phyloP scores from a whole-genome alignment of 768 basidiomycete genomes.

The Suillus tomentosus region DNA sequence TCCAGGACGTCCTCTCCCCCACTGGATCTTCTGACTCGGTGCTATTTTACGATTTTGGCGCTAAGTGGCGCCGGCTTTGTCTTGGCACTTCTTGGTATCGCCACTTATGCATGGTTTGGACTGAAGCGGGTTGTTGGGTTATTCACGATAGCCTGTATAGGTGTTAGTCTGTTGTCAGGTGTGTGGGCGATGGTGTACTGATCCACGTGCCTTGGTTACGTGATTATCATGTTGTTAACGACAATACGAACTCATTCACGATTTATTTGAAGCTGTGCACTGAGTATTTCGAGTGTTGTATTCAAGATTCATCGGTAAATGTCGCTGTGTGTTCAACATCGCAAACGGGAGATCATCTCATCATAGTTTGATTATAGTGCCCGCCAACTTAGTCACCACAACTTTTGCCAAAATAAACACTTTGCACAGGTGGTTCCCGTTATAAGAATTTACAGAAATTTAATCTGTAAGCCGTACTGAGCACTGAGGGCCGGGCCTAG shows the following conservation, averaged over 20 bases:
- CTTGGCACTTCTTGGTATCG: constrained; percentile 28
- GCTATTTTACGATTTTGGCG: constrained; percentile 29
- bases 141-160: constrained; percentile 29
- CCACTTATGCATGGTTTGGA: constrained; percentile 28
- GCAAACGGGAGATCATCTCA: no score
- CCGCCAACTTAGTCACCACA: no score
- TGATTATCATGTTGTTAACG: background rate
- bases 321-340: no score
- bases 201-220: background rate
- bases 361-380: no score
- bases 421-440: no score
- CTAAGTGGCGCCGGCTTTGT: constrained; percentile 28
- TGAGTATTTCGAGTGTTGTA: background rate
- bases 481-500: no score
- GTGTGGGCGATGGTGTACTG: constrained; percentile 28
- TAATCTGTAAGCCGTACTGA: no score
- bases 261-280: background rate
- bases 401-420: no score
- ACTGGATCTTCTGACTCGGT: constrained; percentile 24
- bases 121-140: constrained; percentile 29
- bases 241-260: background rate
- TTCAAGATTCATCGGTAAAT: background rate
- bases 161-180: constrained; percentile 18
- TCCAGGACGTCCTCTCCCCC: constrained; percentile 15
- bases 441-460: no score